Conservation (phyloP, 2,329 filamentous ascomycete species). For the Blastomyces gilchristii region DNA sequence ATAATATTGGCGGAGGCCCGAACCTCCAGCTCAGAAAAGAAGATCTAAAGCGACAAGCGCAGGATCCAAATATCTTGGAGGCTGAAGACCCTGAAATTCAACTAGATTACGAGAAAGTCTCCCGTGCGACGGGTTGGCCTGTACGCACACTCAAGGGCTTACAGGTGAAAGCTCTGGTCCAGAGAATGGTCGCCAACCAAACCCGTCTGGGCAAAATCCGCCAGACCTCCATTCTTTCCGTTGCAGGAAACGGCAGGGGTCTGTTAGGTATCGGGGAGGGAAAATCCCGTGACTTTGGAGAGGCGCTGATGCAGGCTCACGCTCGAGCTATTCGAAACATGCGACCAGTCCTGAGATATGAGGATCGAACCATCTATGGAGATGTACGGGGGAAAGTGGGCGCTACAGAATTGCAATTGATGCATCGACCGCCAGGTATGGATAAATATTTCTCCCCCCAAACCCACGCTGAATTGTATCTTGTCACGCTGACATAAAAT, state of each 20-base stretch:
- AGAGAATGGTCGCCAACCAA: constrained; percentile 73
- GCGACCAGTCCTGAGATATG: constrained; percentile 83
- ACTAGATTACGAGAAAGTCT: constrained; percentile 35
- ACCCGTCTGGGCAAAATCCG: constrained; percentile 90
- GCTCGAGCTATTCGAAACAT: constrained; percentile 82
- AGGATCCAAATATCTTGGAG: constrained; percentile 13
- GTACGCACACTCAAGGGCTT: constrained; percentile 42
- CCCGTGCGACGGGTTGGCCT: constrained; percentile 48
- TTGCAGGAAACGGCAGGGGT: constrained; percentile 80
- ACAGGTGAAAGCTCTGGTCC: constrained; percentile 61
- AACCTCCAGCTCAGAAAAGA: constrained; percentile 14
- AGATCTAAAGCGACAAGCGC: neutral
- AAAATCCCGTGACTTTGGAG: constrained; percentile 64
- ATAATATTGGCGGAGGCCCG: constrained; percentile 18
- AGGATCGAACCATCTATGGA: constrained; percentile 84
- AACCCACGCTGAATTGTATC: neutral
- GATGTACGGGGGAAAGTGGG: constrained; percentile 74
- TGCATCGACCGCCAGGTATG: constrained; percentile 77
- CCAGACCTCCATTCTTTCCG: constrained; percentile 62
- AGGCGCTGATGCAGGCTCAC: constrained; percentile 61
- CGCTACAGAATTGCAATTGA: constrained; percentile 74
- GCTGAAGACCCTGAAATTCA: constrained; percentile 17
- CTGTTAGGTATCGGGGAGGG: constrained; percentile 81
- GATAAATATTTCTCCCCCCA: constrained; percentile 13
- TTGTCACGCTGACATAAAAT: neutral